Conservation (phyloP, 148 eudicot species). For the Chenopodium suecicum region DNA sequence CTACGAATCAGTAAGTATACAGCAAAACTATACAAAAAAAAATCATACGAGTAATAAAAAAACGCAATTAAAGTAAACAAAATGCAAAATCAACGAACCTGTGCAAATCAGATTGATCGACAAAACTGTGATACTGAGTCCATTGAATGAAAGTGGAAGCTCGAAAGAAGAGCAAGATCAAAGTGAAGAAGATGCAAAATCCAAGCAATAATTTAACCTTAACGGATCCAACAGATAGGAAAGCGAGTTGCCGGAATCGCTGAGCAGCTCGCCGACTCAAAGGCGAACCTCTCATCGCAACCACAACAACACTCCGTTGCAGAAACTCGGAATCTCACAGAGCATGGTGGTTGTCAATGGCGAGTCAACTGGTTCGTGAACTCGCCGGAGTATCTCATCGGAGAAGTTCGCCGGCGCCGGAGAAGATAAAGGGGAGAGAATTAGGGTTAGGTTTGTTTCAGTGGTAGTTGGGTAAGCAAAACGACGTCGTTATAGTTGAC, state of each 20-base stretch:
- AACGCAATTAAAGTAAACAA: neutral
- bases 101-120: constrained; percentile 23
- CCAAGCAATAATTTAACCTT: constrained; percentile 54
- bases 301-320: neutral
- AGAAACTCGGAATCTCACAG: constrained; percentile 10
- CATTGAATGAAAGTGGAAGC: constrained; percentile 49
- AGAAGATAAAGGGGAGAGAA: neutral
- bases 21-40: neutral
- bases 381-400: constrained; percentile 6
- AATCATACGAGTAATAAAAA: too few species aligned
- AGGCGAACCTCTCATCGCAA: constrained; percentile 50
- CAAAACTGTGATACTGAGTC: constrained; percentile 29
- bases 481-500: neutral
- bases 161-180: constrained; percentile 36
- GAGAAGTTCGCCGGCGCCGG: neutral
- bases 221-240: constrained; percentile 52
- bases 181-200: constrained; percentile 38
- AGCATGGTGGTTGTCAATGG: constrained; percentile 11
- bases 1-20: neutral
- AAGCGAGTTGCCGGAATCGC: constrained; percentile 42
- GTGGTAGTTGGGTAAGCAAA: neutral
- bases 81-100: constrained; percentile 24
- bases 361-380: constrained; percentile 14
- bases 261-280: constrained; percentile 51
- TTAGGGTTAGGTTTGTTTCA: neutral